Evolutionary conservation across 2,329 filamentous ascomycete species (phyloP), one percentile per base, ranked within the genome.

Genomic region (Microdochium nivale): DNA sequence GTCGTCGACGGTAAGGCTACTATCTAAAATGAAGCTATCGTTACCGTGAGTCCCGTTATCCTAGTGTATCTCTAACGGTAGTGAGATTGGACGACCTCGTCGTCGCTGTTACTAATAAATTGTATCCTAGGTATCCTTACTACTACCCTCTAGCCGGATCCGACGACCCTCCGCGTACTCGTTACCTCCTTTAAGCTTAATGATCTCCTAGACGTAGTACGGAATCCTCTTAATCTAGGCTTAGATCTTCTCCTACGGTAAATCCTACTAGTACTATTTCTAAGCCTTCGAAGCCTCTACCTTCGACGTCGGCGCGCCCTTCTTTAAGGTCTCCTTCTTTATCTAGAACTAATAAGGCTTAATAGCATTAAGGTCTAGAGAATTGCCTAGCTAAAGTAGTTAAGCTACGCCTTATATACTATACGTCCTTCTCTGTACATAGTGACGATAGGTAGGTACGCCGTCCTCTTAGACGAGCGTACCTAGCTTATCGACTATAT

Each of bases 211-310:
- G 21, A 56, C 51, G 53, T 58, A 47, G 32, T 44, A 30, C 30
- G 37, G 23, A 47, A 59, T 56, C 11, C 48, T 10, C 35, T 59
- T 46, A 53, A 59, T 58, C 50, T 54, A 59, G 35, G 5, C 8
- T 35, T 59, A 48, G 43, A 59, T 58, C 25, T 46, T 50, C n/a
- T 35, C 13, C 35, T 58, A 49, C 25, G 33, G 27, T 1, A 59
- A 47, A 27, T 56, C 48, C 25, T 55, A 30, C 54, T 48, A 58
- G n/a, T 1, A 11, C 23, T 50, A n/a, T 14, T 40, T 25, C 51
- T 51, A 59, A n/a, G 23, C 30, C 24, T 50, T 40, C 25, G 32
- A 32, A 1, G 35, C 40, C 25, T 52, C 47, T 25, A 10, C 27
- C 14, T 35, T 19, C 19, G 23, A 37, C 27, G 49, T 49, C 14